Base-by-base conservation (phyloP, 2,329 filamentous ascomycete species). In the Colletotrichum orchidophilum region DNA sequence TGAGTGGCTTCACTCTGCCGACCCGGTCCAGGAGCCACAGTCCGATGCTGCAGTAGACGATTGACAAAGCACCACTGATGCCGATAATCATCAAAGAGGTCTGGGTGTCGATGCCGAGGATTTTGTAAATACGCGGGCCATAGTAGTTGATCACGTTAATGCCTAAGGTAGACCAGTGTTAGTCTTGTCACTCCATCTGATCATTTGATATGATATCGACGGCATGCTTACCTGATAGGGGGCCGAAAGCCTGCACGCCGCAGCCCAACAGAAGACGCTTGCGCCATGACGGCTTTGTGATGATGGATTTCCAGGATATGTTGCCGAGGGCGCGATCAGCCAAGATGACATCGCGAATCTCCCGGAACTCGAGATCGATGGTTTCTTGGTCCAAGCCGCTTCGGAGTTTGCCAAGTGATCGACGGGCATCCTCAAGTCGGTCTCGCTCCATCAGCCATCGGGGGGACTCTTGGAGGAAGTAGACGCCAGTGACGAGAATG, bases 31-130 rank as follows among this genome's bases (percentile, higher is more conserved):
- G 76, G 31, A 84, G 76, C 35, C 78, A 76, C 65, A 87, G 80
- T 58, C 84, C 84, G 5, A 86, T 75, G 3, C 81, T 84, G 73
- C 85, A 85, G 81, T 83, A 87, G 15, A 85, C 77, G 52, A 84
- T 83, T 0, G 85, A 84, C 8, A 88, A 78, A 0, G 85, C 83
- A 26, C 85, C 85, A 73, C 81, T 85, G 72, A 87, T 83, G 9
- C 85, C 86, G 72, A 86, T 83, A 50, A 87, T 85, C 79, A 87
- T 82, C 4, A 87, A 80, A 0, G 84, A 84, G 1, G 80, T 83
- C 5, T 81, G 80, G 1, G 80, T 83, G 3, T 78, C 74, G 54
- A 87, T 82, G 15, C 84, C 83, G 1, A 87, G 79, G 9, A 82
- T 79, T 18, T 77, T 75, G 73, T 86, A 86, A 46, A 87, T 82